Percentiles rank a stretch among this genome's conserved stretches.
Conservation (phyloP, 306 rosid species). For the Quercus alba region DNA sequence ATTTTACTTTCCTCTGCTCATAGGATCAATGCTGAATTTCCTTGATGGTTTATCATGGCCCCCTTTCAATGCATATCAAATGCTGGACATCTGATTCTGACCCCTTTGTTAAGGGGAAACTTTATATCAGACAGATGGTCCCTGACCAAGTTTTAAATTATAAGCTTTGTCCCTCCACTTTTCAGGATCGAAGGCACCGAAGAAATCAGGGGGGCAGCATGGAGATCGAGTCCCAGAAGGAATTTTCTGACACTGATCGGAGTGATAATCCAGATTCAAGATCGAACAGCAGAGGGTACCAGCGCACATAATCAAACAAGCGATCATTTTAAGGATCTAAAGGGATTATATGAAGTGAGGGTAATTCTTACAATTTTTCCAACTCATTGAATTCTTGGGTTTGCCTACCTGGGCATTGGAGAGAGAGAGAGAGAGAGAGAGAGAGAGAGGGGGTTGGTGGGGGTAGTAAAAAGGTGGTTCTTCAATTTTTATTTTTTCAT, state of each 20-base stretch:
- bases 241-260: constrained; percentile 68
- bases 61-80: background rate
- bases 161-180: background rate
- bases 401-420: constrained; percentile 27
- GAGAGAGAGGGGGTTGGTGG: constrained; percentile 20
- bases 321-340: constrained; percentile 26
- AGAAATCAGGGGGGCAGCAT: constrained; percentile 60
- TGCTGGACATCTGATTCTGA: background rate
- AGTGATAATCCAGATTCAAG: constrained; percentile 65
- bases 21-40: background rate
- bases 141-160: background rate
- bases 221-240: constrained; percentile 76
- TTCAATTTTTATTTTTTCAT: constrained; percentile 12
- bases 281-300: constrained; percentile 55
- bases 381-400: constrained; percentile 41
- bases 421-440: background rate
- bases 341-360: constrained; percentile 41
- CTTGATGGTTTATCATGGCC: background rate
- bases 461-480: constrained; percentile 22
- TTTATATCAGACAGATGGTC: background rate
- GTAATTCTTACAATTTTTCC: constrained; percentile 23
- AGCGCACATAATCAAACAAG: constrained; percentile 19
- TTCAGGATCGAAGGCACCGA: constrained; percentile 82
- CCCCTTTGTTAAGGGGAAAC: background rate
- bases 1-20: background rate